Conservation (phyloP, 208 protist species). For the Acanthamoeba royreba region DNA sequence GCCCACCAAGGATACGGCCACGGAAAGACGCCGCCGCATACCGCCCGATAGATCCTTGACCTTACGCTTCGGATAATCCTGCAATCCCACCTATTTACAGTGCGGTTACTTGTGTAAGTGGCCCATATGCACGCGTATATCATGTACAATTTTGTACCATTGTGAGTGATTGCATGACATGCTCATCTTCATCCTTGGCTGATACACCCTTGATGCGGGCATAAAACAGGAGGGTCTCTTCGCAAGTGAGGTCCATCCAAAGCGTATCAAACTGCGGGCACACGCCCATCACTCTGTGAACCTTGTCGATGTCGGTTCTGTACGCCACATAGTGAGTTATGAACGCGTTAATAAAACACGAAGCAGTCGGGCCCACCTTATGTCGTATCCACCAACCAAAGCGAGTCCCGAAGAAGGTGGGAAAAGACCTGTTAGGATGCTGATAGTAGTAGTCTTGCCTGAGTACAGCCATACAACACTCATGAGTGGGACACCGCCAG, state of each 20-base stretch:
- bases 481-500: not conserved
- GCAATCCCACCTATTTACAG: conserved; percentile 8
- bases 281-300: conserved; percentile 50
- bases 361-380: not conserved
- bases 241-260: conserved; percentile 59
- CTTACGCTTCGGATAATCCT: conserved; percentile 5
- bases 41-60: conserved; percentile 68
- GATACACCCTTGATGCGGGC: conserved; percentile 56
- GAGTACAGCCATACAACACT: not conserved
- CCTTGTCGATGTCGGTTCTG: conserved; percentile 47
- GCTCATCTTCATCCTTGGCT: not conserved
- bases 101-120: not conserved
- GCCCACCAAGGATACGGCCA: conserved; percentile 77
- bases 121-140: too few relatives aligned
- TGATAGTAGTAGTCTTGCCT: conserved; percentile 73
- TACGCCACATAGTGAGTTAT: not conserved
- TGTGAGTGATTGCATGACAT: not conserved
- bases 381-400: conserved; percentile 31
- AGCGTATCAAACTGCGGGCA: conserved; percentile 64
- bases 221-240: conserved; percentile 68
- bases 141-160: not conserved
- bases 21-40: conserved; percentile 71
- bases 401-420: conserved; percentile 18
- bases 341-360: not conserved
- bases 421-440: conserved; percentile 63